phyloP scores from a whole-genome alignment of 2,329 filamentous ascomycete species.

The Epichloe glyceriae region DNA sequence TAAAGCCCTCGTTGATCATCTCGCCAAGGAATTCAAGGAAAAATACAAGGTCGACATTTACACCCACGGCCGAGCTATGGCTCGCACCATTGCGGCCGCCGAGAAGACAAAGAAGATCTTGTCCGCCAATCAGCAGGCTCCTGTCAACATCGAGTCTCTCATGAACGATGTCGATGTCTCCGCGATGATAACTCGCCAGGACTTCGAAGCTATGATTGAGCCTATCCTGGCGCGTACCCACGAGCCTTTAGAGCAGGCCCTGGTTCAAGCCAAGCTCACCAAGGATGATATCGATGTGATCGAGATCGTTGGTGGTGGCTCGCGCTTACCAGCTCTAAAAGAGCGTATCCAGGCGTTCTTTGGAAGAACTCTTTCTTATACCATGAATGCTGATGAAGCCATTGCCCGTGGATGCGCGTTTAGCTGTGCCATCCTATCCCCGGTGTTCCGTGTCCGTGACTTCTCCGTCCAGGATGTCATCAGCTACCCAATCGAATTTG shows the following conservation, averaged over 20 bases:
- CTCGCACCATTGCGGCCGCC: conserved; percentile 74
- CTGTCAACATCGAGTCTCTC: conserved; percentile 91
- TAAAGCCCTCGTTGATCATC: conserved; percentile 86
- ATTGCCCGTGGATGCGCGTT: conserved; percentile 93
- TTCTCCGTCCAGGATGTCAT: conserved; percentile 96
- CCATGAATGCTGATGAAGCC: conserved; percentile 95
- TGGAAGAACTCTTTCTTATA: conserved; percentile 84
- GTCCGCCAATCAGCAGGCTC: conserved; percentile 84
- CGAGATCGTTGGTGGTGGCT: conserved; percentile 89
- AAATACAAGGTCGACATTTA: conserved; percentile 97
- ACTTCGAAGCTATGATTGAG: conserved; percentile 82
- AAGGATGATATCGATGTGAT: conserved; percentile 85
- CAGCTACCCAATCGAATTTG: conserved; percentile 96
- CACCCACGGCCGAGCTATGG: conserved; percentile 76
- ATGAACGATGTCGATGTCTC: conserved; percentile 96
- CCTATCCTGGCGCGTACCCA: conserved; percentile 65
- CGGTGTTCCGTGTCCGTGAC: conserved; percentile 95
- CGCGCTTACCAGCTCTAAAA: conserved; percentile 88
- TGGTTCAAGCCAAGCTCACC: conserved; percentile 85
- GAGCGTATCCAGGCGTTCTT: conserved; percentile 83
- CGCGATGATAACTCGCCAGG: conserved; percentile 80
- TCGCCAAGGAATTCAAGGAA: conserved; percentile 89
- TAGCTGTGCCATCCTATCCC: conserved; percentile 92
- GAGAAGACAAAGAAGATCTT: conserved; percentile 99
- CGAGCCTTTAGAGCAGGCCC: conserved; percentile 72